Base-by-base conservation (phyloP, 2,329 filamentous ascomycete species). In the Coniella vitis region DNA sequence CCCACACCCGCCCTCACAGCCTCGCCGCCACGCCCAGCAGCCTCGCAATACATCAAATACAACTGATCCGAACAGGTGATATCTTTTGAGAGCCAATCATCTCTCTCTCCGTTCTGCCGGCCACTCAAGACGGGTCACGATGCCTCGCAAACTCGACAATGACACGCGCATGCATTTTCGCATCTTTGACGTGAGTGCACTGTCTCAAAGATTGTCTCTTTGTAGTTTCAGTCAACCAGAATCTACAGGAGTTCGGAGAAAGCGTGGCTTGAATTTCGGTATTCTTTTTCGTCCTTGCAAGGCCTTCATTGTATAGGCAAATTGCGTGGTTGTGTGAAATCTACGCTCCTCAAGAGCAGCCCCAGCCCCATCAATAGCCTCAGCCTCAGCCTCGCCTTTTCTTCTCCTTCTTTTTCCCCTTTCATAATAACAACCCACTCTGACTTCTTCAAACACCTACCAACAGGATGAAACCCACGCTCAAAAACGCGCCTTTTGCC, bases 401-500 rank as follows among this genome's bases (percentile, higher is more conserved):
- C 36, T 21, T 10, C 10, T 21, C 16, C 3, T 16, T 2, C 14
- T 38, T 7, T 13, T 20, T 13, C 1, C 10, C 17, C 21, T 19
- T 20, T 22, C 19, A 17, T 38, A 17, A 19, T 21, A 39, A 19
- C 12, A 20, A 38, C 16, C 4, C 4, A 9, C 7, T 12, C 35
- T 7, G 16, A 2, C 14, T 37, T 13, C 35, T 2, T 2, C 16
- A n/a, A n/a, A n/a, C 4, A 9, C 13, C 22, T 5, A 7, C 38
- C 21, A 14, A 7, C 39, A 52, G 49, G 49, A 52, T 38, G 49
- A 52, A 41, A 25, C 45, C 7, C 49, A 52, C 38, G 46, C 49
- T 13, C 49, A 52, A 40, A 52, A 48, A 37, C 49, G 49, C 14
- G 49, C 49, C 41, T 52, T 48, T 19, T 52, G 49, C 25, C 49